Evolutionary conservation across 495 filamentous ascomycete genomes (phyloP), one percentile per base, ranked within the genome.

Genomic region (Staphylotrichum longicolle): DNA sequence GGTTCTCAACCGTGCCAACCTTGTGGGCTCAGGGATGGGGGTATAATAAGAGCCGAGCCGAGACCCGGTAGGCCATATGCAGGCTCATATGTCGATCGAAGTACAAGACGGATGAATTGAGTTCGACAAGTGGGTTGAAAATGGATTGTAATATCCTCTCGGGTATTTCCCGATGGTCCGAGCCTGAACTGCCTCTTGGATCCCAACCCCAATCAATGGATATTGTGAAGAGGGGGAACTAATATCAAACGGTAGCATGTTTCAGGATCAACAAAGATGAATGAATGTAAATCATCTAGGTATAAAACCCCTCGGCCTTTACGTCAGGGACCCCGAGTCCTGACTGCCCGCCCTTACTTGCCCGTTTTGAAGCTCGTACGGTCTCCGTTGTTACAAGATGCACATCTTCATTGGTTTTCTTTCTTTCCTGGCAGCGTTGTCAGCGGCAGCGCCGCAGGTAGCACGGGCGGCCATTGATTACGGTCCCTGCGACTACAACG

Each of bases 401-500:
- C 27, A 15, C 27, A 27, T 56, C 54, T 35, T 40, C 5, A 56
- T 11, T 9, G 5, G 30, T 9, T 8, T 46, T 27, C 40, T 56
- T 3, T 35, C 14, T 1, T 56, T 2, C 15, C 32, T 56, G 0
- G 11, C 32, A 14, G 40, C 57, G 3, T 4, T 44, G 37, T 11
- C 39, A n/a, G 2, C 53, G 2, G 57, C 37, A 1, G 57, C 48
- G 3, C 57, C 57, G 3, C 54, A 56, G 20, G 20, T 27, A 27
- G 20, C 20, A 27, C 20, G 20, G 20, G 20, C 20, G 12, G 14
- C 55, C 1, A 37, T 58, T 7, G 66, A 66, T 47, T 69, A 66
- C 45, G 66, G 66, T 10, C 66, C 66, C 10, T 69, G 66, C 45
- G 64, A 63, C 12, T 59, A 59, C 58, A 66, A 66, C 7, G 61